phyloP scores from a whole-genome alignment of 1,139 yeast genomes.

The Kluyveromyces sp. region DNA sequence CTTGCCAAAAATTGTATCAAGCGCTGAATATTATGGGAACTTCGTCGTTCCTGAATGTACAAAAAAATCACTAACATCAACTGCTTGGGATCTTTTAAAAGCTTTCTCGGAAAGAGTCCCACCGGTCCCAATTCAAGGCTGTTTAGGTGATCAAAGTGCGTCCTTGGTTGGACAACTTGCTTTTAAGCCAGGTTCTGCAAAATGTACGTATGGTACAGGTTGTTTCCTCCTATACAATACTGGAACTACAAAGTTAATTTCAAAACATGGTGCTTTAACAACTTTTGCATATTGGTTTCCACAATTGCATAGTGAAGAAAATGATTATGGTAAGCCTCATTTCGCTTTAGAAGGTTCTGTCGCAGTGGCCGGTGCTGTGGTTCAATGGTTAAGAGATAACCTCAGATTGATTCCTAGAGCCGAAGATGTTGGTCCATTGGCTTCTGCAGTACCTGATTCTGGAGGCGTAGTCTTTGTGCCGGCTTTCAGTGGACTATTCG shows the following conservation, averaged over 20 bases:
- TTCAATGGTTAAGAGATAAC: conserved; percentile 92
- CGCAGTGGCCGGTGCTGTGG: conserved; percentile 92
- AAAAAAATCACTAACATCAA: conserved; percentile 44
- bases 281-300: conserved; percentile 91
- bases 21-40: conserved; percentile 73
- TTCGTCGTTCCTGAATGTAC: conserved; percentile 52
- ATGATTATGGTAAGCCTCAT: conserved; percentile 49
- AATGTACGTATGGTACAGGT: conserved; percentile 97
- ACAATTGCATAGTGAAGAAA: conserved; percentile 40
- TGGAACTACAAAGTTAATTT: conserved; percentile 57
- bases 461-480: conserved; percentile 96
- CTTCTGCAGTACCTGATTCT: conserved; percentile 69
- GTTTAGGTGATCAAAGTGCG: conserved; percentile 92
- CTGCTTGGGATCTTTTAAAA: conserved; percentile 30
- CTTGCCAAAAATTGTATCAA: conserved; percentile 74
- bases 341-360: conserved; percentile 93
- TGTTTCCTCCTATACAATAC: conserved; percentile 87
- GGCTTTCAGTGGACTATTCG: conserved; percentile 88
- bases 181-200: conserved; percentile 74
- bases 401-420: conserved; percentile 74
- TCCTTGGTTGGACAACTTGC: conserved; percentile 92
- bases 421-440: conserved; percentile 85
- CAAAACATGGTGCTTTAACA: conserved; percentile 77
- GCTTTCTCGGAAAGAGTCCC: conserved; percentile 13
- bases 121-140: conserved; percentile 76